A percentile compares a stretch with the other conserved stretches of the same genome.
phyloP scores from a whole-genome alignment of 2,329 filamentous ascomycete species.

The Fusarium tricinctum region DNA sequence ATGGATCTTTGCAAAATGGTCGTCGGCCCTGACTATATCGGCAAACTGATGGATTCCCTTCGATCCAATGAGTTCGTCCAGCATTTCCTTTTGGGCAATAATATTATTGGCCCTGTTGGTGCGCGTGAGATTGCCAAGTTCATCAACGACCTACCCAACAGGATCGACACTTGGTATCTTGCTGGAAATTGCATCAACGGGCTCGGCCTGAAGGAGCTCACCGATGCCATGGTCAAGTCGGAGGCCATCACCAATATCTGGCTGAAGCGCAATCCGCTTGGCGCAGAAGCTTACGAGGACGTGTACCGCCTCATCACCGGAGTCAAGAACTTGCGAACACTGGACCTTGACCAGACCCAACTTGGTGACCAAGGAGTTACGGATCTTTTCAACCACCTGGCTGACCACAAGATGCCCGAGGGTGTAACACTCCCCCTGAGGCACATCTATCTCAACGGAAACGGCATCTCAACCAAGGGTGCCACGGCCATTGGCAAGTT shows the following conservation, averaged over 20 bases:
- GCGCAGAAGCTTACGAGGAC: conserved; percentile 55
- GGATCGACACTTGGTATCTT: conserved; percentile 69
- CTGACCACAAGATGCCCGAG: conserved; percentile 49
- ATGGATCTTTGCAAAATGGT: conserved; percentile 70
- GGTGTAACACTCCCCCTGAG: conserved; percentile 52
- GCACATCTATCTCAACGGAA: conserved; percentile 56
- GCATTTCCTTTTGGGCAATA: conserved; percentile 68
- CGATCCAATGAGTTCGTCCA: conserved; percentile 62
- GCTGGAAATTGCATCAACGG: conserved; percentile 67
- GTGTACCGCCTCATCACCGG: conserved; percentile 61
- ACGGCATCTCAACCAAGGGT: conserved; percentile 52
- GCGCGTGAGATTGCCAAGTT: conserved; percentile 62
- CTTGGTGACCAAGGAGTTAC: conserved; percentile 63
- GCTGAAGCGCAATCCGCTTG: conserved; percentile 68
- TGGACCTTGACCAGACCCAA: conserved; percentile 68
- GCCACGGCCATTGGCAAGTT: conserved; percentile 53
- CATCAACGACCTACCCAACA: conserved; percentile 59
- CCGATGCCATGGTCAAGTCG: conserved; percentile 61
- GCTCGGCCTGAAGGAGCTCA: conserved; percentile 58
- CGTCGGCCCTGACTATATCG: conserved; percentile 65
- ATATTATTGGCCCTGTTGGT: conserved; percentile 65
- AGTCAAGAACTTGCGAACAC: conserved; percentile 60
- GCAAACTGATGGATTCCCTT: conserved; percentile 63
- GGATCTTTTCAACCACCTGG: conserved; percentile 58
- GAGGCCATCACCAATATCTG: conserved; percentile 64